Conservation (phyloP, 805 yeast genomes). For the Pichia heedii region DNA sequence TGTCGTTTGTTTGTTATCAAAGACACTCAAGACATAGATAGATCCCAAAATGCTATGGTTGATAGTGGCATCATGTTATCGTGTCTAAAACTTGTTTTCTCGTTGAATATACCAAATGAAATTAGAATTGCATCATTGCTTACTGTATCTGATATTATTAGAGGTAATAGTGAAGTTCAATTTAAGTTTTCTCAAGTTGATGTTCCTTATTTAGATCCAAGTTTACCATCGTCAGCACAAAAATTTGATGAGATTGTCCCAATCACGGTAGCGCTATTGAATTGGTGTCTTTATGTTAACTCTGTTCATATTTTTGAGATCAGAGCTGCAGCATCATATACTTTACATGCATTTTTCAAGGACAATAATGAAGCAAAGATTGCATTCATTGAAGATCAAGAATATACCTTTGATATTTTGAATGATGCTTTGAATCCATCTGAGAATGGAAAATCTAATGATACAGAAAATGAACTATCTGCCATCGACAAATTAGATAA, state of each 20-base stretch:
- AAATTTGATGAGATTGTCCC: slow-evolving; percentile 41
- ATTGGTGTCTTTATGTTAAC: slow-evolving; percentile 73
- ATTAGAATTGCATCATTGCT: slow-evolving; percentile 62
- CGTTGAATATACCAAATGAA: slow-evolving; percentile 50
- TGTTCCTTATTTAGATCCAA: slow-evolving; percentile 84
- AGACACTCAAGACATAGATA: slow-evolving; percentile 54
- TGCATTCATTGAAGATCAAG: slow-evolving; percentile 62
- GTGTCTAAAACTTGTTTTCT: slow-evolving; percentile 63
- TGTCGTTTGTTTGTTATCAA: slow-evolving; percentile 64
- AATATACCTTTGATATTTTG: slow-evolving; percentile 31
- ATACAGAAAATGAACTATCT: background rate
- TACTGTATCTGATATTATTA: slow-evolving; percentile 69
- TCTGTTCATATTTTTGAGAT: slow-evolving; percentile 82
- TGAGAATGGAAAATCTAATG: slow-evolving; percentile 1
- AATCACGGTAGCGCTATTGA: slow-evolving; percentile 61
- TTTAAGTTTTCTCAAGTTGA: slow-evolving; percentile 68
- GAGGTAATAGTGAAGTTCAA: slow-evolving; percentile 61
- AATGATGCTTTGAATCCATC: slow-evolving; percentile 16
- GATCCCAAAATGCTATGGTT: slow-evolving; percentile 54
- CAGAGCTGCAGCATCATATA: slow-evolving; percentile 59
- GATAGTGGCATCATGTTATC: slow-evolving; percentile 55
- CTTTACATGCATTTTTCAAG: slow-evolving; percentile 59
- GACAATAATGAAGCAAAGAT: slow-evolving; percentile 53
- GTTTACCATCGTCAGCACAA: slow-evolving; percentile 25
- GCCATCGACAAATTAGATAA: background rate